phyloP scores from a whole-genome alignment of 2,329 filamentous ascomycete species.

The Orbilia javanica region DNA sequence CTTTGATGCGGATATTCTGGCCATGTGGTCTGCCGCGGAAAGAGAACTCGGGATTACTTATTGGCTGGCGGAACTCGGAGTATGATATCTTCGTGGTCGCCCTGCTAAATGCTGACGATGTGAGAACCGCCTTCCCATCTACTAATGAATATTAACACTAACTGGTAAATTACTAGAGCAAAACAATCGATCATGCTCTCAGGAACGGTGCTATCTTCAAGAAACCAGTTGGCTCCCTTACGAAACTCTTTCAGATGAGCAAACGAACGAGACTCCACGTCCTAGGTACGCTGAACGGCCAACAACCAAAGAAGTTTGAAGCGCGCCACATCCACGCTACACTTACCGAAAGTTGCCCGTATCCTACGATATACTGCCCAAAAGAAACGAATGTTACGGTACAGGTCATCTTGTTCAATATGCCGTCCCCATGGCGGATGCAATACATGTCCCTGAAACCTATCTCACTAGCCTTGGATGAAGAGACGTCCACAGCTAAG shows the following conservation, averaged over 20 bases:
- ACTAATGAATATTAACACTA: constrained; percentile 47
- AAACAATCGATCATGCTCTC: constrained; percentile 88
- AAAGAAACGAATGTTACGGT: constrained; percentile 76
- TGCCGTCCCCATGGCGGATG: constrained; percentile 87
- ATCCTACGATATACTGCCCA: constrained; percentile 79
- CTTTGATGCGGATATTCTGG: constrained; percentile 97
- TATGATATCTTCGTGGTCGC: constrained; percentile 91
- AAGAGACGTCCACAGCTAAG: constrained; percentile 71
- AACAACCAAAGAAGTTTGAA: constrained; percentile 71
- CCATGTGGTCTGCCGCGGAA: constrained; percentile 84
- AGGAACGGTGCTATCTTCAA: constrained; percentile 82
- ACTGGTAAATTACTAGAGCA: constrained; percentile 62
- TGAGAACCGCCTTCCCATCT: constrained; percentile 66
- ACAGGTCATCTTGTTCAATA: constrained; percentile 89
- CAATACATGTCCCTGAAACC: constrained; percentile 94
- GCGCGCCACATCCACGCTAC: constrained; percentile 77
- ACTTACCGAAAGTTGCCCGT: constrained; percentile 69
- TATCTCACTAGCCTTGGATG: constrained; percentile 85
- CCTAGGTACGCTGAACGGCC: constrained; percentile 82
- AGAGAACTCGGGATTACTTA: constrained; percentile 82
- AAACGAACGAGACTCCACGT: constrained; percentile 86
- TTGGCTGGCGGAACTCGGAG: constrained; percentile 95
- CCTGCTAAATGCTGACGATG: constrained; percentile 90
- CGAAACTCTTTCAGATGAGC: constrained; percentile 82
- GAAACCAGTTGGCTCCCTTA: constrained; percentile 80